Evolutionary conservation across 2,329 filamentous ascomycete species (phyloP).

Genomic region (Talaromyces sp.): DNA sequence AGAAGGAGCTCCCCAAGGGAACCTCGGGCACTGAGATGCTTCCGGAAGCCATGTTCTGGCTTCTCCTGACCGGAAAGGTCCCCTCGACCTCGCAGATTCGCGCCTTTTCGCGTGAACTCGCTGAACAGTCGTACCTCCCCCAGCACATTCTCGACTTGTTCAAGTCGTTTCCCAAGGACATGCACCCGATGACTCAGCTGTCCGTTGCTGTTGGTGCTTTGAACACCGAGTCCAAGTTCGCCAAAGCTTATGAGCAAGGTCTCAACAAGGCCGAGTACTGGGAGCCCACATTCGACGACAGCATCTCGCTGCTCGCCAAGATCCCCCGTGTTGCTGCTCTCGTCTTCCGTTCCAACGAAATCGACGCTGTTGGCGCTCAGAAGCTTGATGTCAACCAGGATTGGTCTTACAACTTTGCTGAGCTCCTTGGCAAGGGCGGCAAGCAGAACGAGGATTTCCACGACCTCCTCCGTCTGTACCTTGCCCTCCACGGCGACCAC

Average conservation of each 20-base stretch:
- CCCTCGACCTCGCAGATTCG: conserved; percentile 79
- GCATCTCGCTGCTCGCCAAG: conserved; percentile 89
- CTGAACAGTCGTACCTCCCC: conserved; percentile 78
- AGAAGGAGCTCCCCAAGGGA: conserved; percentile 87
- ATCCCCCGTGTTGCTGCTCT: conserved; percentile 94
- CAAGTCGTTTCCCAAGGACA: conserved; percentile 78
- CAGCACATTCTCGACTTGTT: conserved; percentile 81
- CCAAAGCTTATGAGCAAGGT: conserved; percentile 84
- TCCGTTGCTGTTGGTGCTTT: conserved; percentile 92
- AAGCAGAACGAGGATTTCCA: conserved; percentile 72
- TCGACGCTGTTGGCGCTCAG: conserved; percentile 67
- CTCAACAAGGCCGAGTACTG: conserved; percentile 96
- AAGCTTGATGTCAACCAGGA: conserved; percentile 79
- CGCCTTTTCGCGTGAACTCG: conserved; percentile 75
- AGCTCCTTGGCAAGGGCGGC: conserved; percentile 87
- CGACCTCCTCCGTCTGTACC: conserved; percentile 86
- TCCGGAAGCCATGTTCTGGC: conserved; percentile 99
- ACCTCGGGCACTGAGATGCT: conserved; percentile 89
- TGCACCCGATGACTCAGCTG: conserved; percentile 98
- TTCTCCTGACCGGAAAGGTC: conserved; percentile 87
- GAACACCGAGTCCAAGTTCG: conserved; percentile 90
- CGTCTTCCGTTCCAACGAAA: conserved; percentile 86
- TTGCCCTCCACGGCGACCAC: conserved; percentile 95
- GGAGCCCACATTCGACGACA: conserved; percentile 96
- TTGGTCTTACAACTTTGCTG: conserved; percentile 98